Percentiles rank a stretch among this genome's conserved stretches.
These are phyloP conservation scores for Sporormia fimetaria DNA, from an alignment of 495 filamentous ascomycete species.

Conservation along the genomic window DNA sequence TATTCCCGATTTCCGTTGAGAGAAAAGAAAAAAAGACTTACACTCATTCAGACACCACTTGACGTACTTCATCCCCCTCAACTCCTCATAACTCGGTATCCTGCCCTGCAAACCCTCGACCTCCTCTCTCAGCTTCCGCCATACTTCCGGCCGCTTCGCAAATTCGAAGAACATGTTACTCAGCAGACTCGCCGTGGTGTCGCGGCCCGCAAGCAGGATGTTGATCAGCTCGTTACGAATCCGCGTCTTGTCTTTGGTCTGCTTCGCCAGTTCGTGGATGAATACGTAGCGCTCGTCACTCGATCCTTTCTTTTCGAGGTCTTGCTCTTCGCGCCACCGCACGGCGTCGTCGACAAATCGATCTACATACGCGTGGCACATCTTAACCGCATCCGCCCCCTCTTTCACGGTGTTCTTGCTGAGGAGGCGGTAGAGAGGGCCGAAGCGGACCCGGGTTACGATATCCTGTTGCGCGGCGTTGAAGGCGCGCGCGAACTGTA, in stretches of 20 bases:
- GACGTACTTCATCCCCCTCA: constrained; percentile 30
- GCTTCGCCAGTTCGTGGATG: constrained; percentile 31
- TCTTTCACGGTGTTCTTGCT: constrained; percentile 19
- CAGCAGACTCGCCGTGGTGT: constrained; percentile 37
- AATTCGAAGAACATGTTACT: constrained; percentile 28
- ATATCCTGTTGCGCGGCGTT: constrained; percentile 15
- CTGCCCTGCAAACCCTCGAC: constrained; percentile 19
- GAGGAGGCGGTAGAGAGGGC: constrained; percentile 4
- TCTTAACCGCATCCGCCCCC: constrained; percentile 31
- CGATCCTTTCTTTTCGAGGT: constrained; percentile 15
- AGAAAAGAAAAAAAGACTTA: constrained; percentile 7
- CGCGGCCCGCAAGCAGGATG: constrained; percentile 31
- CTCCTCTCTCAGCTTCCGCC: constrained; percentile 25
- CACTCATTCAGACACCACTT: constrained; percentile 30
- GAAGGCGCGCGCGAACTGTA: constrained; percentile 25
- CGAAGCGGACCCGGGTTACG: constrained; percentile 12
- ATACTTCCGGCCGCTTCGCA: constrained; percentile 25
- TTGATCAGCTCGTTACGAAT: constrained; percentile 33
- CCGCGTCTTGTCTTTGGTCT: constrained; percentile 28
- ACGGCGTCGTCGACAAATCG: constrained; percentile 32
- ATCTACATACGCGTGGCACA: constrained; percentile 44
- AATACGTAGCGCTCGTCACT: constrained; percentile 34
- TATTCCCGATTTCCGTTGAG: neutral
- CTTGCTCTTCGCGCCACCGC: constrained; percentile 7
- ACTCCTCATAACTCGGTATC: constrained; percentile 25